phyloP scores from a whole-genome alignment of 176 grass and related monocot species.

The Carex parvula region DNA sequence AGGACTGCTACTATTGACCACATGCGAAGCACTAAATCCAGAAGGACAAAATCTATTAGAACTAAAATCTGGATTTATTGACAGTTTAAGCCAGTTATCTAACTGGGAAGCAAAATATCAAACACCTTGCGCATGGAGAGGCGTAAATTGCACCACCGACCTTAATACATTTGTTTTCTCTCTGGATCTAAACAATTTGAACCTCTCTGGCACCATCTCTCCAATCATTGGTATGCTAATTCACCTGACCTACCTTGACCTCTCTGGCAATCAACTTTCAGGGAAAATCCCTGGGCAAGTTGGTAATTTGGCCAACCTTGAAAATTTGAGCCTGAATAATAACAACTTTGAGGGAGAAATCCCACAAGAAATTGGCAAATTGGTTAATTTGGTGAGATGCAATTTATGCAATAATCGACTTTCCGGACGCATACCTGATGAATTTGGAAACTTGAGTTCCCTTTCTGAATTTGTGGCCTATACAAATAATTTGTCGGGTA shows the following conservation, averaged over 20 bases:
- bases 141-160: conserved; percentile 55
- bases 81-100: conserved; percentile 57
- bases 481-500: conserved; percentile 79
- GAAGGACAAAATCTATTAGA: conserved; percentile 69
- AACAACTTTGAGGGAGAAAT: conserved; percentile 61
- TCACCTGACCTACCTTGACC: conserved; percentile 51
- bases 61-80: conserved; percentile 60
- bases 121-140: conserved; percentile 72
- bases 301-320: conserved; percentile 54
- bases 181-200: conserved; percentile 64
- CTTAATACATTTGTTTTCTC: conserved; percentile 34
- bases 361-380: conserved; percentile 61
- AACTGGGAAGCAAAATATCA: conserved; percentile 45
- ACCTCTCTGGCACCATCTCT: conserved; percentile 65
- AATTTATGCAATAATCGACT: conserved; percentile 97
- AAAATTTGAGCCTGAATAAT: conserved; percentile 54
- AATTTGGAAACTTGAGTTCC: conserved; percentile 69
- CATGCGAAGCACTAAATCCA: conserved; percentile 43
- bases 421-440: conserved; percentile 53
- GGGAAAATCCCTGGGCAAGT: conserved; percentile 65
- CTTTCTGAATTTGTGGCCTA: conserved; percentile 78
- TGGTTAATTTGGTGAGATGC: conserved; percentile 41
- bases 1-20: conserved; percentile 40
- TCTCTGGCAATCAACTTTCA: conserved; percentile 73
- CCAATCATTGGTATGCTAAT: conserved; percentile 54